phyloP scores from a whole-genome alignment of 2,329 filamentous ascomycete genomes.

The Colletotrichum destructivum region DNA sequence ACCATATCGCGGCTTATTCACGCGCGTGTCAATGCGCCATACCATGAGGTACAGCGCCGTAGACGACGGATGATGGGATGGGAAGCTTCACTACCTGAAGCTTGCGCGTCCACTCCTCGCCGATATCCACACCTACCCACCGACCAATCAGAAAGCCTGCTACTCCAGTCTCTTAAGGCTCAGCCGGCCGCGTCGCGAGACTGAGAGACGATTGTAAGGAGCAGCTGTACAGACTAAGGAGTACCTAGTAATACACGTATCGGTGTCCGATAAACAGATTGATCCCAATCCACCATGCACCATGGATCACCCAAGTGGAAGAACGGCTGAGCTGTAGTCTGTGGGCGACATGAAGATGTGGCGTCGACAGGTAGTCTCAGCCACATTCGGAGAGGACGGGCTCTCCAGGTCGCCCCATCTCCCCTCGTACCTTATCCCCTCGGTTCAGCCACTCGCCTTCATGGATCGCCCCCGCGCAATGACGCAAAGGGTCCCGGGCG shows the following conservation, averaged over 20 bases:
- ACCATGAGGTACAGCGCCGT: background rate
- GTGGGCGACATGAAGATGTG: slow-evolving; percentile 21
- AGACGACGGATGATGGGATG: slow-evolving; percentile 20
- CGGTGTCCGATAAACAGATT: background rate
- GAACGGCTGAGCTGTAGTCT: background rate
- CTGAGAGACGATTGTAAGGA: background rate
- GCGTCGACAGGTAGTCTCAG: slow-evolving; percentile 7
- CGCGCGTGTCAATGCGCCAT: background rate
- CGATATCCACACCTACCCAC: background rate
- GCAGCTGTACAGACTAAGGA: no score
- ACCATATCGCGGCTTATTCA: slow-evolving; percentile 13
- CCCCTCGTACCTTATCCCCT: no score
- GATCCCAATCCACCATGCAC: background rate
- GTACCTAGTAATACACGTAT: background rate
- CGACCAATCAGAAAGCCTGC: background rate
- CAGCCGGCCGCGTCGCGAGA: background rate
- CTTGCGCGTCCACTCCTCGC: slow-evolving; percentile 39
- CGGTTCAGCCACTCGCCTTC: slow-evolving; percentile 8
- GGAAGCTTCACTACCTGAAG: slow-evolving; percentile 16
- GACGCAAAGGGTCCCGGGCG: slow-evolving; percentile 29
- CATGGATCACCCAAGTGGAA: background rate
- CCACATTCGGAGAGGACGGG: background rate
- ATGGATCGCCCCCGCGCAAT: slow-evolving; percentile 36
- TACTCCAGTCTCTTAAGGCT: background rate
- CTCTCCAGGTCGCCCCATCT: background rate